Conservation (phyloP, 306 rosid species). For the Sphenostylis stenocarpa region DNA sequence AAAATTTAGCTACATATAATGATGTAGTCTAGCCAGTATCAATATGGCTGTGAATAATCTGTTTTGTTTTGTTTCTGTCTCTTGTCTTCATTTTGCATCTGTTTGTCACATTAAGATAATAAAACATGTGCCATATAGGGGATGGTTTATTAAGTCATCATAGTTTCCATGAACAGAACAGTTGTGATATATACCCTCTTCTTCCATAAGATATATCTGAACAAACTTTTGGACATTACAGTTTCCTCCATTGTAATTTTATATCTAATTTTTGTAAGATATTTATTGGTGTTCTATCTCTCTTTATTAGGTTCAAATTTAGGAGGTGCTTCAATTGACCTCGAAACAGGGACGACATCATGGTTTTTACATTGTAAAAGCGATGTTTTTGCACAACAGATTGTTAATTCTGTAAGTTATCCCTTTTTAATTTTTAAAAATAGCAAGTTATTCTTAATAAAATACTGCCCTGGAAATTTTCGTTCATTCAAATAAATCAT, state of each 20-base stretch:
- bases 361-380: conserved; percentile 80
- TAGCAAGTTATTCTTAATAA: conserved; percentile 28
- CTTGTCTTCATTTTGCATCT: neutral
- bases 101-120: conserved; percentile 17
- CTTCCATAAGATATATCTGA: conserved; percentile 9
- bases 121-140: conserved; percentile 22
- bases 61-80: conserved; percentile 9
- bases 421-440: neutral
- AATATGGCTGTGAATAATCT: conserved; percentile 19
- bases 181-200: conserved; percentile 11
- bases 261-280: conserved; percentile 2
- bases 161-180: conserved; percentile 23
- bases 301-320: conserved; percentile 60
- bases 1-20: conserved; percentile 17
- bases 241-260: neutral
- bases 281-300: conserved; percentile 29
- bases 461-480: neutral
- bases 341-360: conserved; percentile 61
- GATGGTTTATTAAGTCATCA: conserved; percentile 2
- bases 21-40: neutral
- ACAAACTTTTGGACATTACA: neutral
- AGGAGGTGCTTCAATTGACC: conserved; percentile 79
- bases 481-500: conserved; percentile 7
- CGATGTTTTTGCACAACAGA: conserved; percentile 85
- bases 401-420: conserved; percentile 68